Evolutionary conservation across 371 early-diverging fungal species (phyloP), one percentile per base, ranked within the genome.

Genomic region (Lichtheimia ramosa): DNA sequence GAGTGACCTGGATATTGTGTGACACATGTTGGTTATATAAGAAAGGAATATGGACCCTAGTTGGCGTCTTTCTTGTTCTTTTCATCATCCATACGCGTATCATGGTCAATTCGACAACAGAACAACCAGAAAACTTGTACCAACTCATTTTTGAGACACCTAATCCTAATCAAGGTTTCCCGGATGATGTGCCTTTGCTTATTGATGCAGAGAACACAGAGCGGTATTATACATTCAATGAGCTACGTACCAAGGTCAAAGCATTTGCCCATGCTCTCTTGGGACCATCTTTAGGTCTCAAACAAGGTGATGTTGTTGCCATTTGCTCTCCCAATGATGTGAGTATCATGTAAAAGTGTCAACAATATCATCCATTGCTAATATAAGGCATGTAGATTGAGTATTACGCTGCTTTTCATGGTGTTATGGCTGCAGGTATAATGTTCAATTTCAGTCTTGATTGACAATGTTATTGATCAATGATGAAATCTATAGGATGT

Each of bases 271-370:
- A n/a, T 7, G 46, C 46, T 8, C 21, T 46, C 10, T 21, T n/a
- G 6, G 46, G 16, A 5, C 46, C 46, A 21, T 46, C 46, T 16
- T 46, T 46, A 2, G 18, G 21, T n/a, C 7, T 46, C 18, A 0
- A 46, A 10, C 18, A 46, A 46, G 46, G 46, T 0, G 46, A 46
- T 21, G 21, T 46, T 5, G 46, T 46, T n/a, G 46, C 46, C 10
- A 46, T 46, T 46, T 46, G 46, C 46, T 46, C 46, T 21, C 18
- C 10, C n/a, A 46, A 46, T 21, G 46, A 46, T 46, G 46, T 46
- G 12, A 8, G 46, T 34, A 8, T 34, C 34, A 8, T 34, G 34
- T 10, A 8, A 34, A 8, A 34, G 10, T 8, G 34, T 34, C 0
- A 2, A 10, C 5, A 2, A 25, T 25, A 25, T 5, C 25, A 34